Conservation (phyloP, 768 basidiomycete species). For the Kwoniella sp. region DNA sequence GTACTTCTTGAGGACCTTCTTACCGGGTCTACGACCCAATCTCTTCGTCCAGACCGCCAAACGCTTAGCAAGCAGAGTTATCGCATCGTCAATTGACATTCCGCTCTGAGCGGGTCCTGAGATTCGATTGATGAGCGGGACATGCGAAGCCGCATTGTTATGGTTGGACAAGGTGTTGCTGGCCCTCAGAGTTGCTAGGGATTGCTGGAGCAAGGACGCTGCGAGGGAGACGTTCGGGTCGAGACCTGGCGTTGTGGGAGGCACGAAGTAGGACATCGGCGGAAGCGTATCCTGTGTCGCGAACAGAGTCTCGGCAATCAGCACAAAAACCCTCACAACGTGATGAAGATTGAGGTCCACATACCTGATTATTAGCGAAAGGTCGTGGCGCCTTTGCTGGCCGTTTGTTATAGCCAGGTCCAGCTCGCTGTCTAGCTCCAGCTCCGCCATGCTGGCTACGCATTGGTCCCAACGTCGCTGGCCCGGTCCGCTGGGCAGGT, state of each 20-base stretch:
- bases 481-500: no score
- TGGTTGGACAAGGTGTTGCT: no score
- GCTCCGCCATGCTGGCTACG: not conserved
- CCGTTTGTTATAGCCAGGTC: not conserved
- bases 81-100: not conserved
- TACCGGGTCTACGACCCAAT: not conserved
- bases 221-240: not conserved
- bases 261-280: not conserved
- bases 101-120: not conserved
- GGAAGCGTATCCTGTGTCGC: no score
- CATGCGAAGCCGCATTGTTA: no score
- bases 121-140: not conserved
- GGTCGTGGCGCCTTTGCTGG: not conserved
- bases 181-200: not conserved
- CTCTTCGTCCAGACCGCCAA: not conserved
- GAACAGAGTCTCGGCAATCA: not conserved
- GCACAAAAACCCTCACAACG: not conserved
- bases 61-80: not conserved
- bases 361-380: not conserved
- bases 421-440: not conserved
- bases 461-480: not conserved
- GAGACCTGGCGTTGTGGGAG: not conserved
- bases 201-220: not conserved
- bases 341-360: no score
- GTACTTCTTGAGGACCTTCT: not conserved